A percentile compares a stretch with the other conserved stretches of the same genome.
Evolutionary conservation across 805 yeast species (phyloP).

Genomic region (Teunomyces funiuensis): DNA sequence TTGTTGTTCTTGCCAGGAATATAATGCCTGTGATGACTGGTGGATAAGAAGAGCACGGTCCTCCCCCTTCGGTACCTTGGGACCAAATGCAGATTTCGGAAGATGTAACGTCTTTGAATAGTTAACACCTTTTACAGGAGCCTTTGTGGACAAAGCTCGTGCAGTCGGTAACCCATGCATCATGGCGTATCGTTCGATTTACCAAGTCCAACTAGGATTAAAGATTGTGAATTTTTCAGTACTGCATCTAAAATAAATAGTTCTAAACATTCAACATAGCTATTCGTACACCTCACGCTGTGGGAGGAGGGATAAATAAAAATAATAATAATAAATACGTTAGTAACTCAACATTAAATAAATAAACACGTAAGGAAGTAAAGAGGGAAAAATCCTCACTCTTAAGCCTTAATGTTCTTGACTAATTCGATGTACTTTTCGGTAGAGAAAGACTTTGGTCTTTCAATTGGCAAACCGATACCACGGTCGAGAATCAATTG

Average conservation of each 20-base stretch:
- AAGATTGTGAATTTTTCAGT: neutral
- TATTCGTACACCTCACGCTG: neutral
- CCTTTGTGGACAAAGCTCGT: neutral
- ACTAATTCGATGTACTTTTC: slow-evolving; percentile 84
- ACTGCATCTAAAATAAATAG: slow-evolving; percentile 1
- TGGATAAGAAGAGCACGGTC: slow-evolving; percentile 42
- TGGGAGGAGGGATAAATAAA: too few relatives aligned
- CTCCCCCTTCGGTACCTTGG: slow-evolving; percentile 52
- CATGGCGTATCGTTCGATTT: neutral
- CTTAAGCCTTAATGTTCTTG: slow-evolving; percentile 34
- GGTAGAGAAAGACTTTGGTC: slow-evolving; percentile 59
- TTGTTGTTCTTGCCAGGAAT: slow-evolving; percentile 51
- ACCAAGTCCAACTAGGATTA: neutral
- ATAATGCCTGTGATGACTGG: slow-evolving; percentile 57
- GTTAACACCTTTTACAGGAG: neutral
- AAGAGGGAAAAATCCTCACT: neutral
- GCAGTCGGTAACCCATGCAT: neutral
- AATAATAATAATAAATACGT: slow-evolving; percentile 7
- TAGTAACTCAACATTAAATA: slow-evolving; percentile 11
- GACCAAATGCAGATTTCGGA: slow-evolving; percentile 61
- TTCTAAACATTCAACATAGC: slow-evolving; percentile 1
- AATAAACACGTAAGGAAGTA: slow-evolving; percentile 14
- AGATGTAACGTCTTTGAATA: slow-evolving; percentile 57
- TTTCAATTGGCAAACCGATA: slow-evolving; percentile 75
- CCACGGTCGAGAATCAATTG: slow-evolving; percentile 80